phyloP scores from a whole-genome alignment of 768 basidiomycete genomes.

The Rhizopogon vulgaris region DNA sequence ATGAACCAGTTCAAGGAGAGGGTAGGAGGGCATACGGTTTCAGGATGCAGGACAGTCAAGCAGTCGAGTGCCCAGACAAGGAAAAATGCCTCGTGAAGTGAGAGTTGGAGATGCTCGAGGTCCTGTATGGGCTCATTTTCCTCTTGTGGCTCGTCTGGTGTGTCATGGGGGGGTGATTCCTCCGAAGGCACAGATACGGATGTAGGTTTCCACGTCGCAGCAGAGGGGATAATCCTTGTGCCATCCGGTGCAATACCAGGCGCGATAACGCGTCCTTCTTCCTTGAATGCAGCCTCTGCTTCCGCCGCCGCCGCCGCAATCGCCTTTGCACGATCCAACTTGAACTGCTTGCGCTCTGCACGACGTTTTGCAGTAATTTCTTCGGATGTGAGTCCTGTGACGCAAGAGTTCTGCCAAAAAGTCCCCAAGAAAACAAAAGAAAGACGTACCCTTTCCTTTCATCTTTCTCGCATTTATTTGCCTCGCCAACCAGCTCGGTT shows the following conservation, averaged over 20 bases:
- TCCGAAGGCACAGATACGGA: slow-evolving; percentile 16
- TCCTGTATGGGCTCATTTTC: slow-evolving; percentile 58
- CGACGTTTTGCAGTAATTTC: slow-evolving; percentile 86
- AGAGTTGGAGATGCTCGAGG: slow-evolving; percentile 87
- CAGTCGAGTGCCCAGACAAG: slow-evolving; percentile 81
- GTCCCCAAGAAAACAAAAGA: neutral
- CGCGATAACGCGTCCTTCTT: slow-evolving; percentile 59
- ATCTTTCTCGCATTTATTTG: slow-evolving; percentile 57
- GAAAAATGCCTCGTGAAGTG: slow-evolving; percentile 86
- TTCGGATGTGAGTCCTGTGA: slow-evolving; percentile 74
- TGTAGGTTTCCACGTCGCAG: slow-evolving; percentile 70
- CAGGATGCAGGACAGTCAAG: slow-evolving; percentile 59
- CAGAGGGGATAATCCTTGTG: slow-evolving; percentile 57
- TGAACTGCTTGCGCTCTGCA: slow-evolving; percentile 87
- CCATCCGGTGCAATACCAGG: slow-evolving; percentile 49
- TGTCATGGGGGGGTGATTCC: slow-evolving; percentile 21
- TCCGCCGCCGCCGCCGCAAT: slow-evolving; percentile 78
- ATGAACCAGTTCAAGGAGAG: slow-evolving; percentile 1
- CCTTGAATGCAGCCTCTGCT: slow-evolving; percentile 69
- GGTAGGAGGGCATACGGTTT: slow-evolving; percentile 46
- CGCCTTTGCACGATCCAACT: slow-evolving; percentile 84
- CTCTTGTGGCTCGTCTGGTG: slow-evolving; percentile 28
- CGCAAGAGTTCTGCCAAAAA: neutral
- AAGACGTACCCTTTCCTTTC: slow-evolving; percentile 48
- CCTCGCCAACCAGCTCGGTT: slow-evolving; percentile 87